Base-by-base conservation (phyloP, 2,329 filamentous ascomycete species). In the Orbilia quercus region DNA sequence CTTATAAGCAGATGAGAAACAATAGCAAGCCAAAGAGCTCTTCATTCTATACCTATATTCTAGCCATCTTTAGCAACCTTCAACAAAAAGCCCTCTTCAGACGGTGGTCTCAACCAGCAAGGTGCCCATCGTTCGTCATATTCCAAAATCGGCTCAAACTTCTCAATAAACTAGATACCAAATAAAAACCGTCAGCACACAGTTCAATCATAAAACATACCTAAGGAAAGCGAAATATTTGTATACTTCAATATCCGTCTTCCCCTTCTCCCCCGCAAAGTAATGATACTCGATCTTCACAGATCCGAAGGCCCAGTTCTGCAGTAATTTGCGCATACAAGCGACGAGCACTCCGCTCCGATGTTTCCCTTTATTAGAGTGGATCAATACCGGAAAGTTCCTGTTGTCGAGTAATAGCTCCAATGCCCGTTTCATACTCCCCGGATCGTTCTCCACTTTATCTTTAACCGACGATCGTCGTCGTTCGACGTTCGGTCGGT, bases 291-390 rank as follows among this genome's bases (percentile, higher is more conserved):
- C 77, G 7, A 73, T 66, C 57, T 76, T 75, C 14, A 77, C 77
- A 2, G 76, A 76, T 47, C 72, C 75, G 16, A 77, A 71, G 20
- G 76, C 76, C 77, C 77, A 78, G 18, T 76, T 74, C 62, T 77
- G 76, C 40, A 78, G 47, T 11, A 77, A 45, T 34, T 77, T 77
- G 23, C 76, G 59, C 75, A 77, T 75, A 57, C 77, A 78, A 9
- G 76, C 77, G 0, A 78, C 76, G 57, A 78, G 42, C 44, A 78
- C 77, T 5, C 77, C 77, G 12, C 71, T 76, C 12, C 76, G 75
- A 34, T 78, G 76, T 44, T 78, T 77, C 20, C 77, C 77, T 62
- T 78, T 78, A 45, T 78, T 78, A 4, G 75, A 77, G 48, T 78
- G 77, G 16, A 77, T 76, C 25, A 78, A 74, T 6, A 77, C 75